phyloP scores from a whole-genome alignment of 78 protist genomes.

The Planoprotostelium fungivorum region DNA sequence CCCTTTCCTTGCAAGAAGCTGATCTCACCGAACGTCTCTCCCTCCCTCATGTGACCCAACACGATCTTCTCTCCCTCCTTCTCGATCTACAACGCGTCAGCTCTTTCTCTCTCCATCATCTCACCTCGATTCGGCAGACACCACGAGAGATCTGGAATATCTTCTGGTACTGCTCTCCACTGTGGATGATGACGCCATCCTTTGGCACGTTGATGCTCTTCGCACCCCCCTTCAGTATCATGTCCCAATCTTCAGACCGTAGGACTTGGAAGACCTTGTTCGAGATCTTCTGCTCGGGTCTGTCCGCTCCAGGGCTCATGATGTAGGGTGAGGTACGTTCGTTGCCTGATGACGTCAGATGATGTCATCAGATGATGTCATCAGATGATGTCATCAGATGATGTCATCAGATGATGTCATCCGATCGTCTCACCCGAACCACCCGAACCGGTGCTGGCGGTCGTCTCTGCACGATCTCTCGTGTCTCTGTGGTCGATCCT shows the following conservation, averaged over 20 bases:
- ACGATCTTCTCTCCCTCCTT: constrained; percentile 18
- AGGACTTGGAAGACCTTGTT: not conserved
- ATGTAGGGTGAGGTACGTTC: not conserved
- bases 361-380: not conserved
- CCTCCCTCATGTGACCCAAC: constrained; percentile 57
- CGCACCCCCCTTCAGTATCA: not conserved
- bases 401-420: not conserved
- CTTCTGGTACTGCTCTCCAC: constrained; percentile 59
- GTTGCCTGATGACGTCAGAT: not conserved
- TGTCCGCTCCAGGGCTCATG: not conserved
- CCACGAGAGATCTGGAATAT: constrained; percentile 63
- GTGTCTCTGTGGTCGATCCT: not conserved
- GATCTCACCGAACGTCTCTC: constrained; percentile 9
- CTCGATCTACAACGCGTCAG: not conserved
- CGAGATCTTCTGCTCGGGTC: not conserved
- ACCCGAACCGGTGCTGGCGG: not conserved
- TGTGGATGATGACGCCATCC: constrained; percentile 36
- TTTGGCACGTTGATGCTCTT: not conserved
- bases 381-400: not conserved
- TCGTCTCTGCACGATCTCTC: not conserved
- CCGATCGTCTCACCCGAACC: not conserved
- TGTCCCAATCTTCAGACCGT: not conserved
- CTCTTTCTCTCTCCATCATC: no score
- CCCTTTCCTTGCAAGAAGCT: not conserved
- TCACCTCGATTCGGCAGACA: constrained; percentile 45